Evolutionary conservation across 2,329 filamentous ascomycete species (phyloP), one percentile per base, ranked within the genome.

Genomic region (Cladosporium sp.): DNA sequence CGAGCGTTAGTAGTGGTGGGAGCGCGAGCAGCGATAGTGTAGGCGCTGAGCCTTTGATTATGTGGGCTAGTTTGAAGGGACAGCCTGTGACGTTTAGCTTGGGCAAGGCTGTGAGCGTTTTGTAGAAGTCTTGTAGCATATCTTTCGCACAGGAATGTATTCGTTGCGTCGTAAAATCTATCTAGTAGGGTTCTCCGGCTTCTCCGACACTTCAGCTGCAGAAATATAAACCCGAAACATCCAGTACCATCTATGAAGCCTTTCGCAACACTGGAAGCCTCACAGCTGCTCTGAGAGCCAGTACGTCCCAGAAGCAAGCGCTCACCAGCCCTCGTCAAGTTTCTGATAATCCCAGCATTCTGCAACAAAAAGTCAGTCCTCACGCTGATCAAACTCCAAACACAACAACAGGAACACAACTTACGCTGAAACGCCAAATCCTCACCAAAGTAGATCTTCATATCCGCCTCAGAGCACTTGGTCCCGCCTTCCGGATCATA

Each of bases 401-500:
- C 32, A 35, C 13, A 15, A 15, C 7, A 12, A 25, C 3, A 32
- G 9, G 3, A 7, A 3, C 1, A n/a, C n/a, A n/a, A 48, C 45
- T 48, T 13, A 48, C 45, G 45, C 25, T 48, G 36, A 12, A 48
- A 48, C 12, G 36, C 85, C 49, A 90, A 69, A 60, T 89, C 85
- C 45, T 85, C 74, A 15, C 80, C 77, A 64, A 90, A 89, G 62
- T 84, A 84, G 4, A 69, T 66, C 56, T 79, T 65, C 73, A 82
- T 76, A 11, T 85, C 72, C 43, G 87, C 80, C 53, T 80, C 78
- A 0, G 85, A 84, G 36, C 72, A 75, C 20, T 72, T 72, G 38
- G 80, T 79, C 0, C 83, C 84, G 1, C 69, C 72, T 0, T 73
- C 73, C 0, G 78, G 75, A 38, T 76, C 77, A 58, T 82, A 88